A percentile compares a stretch with the other conserved stretches of the same genome.
phyloP scores from a whole-genome alignment of 2,329 filamentous ascomycete species.

The Bretziella fagacearum region DNA sequence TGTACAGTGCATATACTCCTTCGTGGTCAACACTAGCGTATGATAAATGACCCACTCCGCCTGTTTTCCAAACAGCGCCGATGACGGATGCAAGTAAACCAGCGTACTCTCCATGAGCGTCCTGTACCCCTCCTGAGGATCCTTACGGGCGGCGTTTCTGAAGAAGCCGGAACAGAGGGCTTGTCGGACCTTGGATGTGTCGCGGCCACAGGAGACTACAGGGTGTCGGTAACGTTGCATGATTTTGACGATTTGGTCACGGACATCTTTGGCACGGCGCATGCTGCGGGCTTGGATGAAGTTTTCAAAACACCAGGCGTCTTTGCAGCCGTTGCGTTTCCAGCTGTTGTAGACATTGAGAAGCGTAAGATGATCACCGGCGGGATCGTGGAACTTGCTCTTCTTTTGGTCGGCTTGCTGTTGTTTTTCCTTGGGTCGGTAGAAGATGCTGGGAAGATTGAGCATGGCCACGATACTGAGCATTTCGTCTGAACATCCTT shows the following conservation, averaged over 20 bases:
- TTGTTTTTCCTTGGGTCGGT: slow-evolving; percentile 94
- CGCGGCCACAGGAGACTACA: slow-evolving; percentile 67
- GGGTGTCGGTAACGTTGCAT: slow-evolving; percentile 81
- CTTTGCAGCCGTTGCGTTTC: slow-evolving; percentile 69
- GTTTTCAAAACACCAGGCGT: slow-evolving; percentile 93
- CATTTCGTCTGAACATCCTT: slow-evolving; percentile 83
- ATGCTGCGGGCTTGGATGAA: slow-evolving; percentile 89
- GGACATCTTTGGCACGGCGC: slow-evolving; percentile 76
- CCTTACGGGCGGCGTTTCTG: slow-evolving; percentile 84
- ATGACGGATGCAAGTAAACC: slow-evolving; percentile 85
- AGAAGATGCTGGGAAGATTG: slow-evolving; percentile 72
- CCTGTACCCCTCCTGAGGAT: slow-evolving; percentile 93
- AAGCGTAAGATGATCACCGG: slow-evolving; percentile 84
- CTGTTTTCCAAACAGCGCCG: slow-evolving; percentile 84
- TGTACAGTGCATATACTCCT: slow-evolving; percentile 96
- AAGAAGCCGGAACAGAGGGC: slow-evolving; percentile 91
- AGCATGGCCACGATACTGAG: slow-evolving; percentile 92
- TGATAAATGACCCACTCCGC: slow-evolving; percentile 95
- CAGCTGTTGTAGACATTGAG: slow-evolving; percentile 97
- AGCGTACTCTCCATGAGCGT: slow-evolving; percentile 90
- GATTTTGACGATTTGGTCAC: slow-evolving; percentile 81
- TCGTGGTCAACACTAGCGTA: slow-evolving; percentile 75
- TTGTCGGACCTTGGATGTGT: slow-evolving; percentile 74
- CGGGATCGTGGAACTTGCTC: slow-evolving; percentile 87
- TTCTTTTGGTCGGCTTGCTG: slow-evolving; percentile 94